Evolutionary conservation across 2,329 filamentous ascomycete species (phyloP), one percentile per base, ranked within the genome.

Genomic region (Phaeomoniella chlamydospora): DNA sequence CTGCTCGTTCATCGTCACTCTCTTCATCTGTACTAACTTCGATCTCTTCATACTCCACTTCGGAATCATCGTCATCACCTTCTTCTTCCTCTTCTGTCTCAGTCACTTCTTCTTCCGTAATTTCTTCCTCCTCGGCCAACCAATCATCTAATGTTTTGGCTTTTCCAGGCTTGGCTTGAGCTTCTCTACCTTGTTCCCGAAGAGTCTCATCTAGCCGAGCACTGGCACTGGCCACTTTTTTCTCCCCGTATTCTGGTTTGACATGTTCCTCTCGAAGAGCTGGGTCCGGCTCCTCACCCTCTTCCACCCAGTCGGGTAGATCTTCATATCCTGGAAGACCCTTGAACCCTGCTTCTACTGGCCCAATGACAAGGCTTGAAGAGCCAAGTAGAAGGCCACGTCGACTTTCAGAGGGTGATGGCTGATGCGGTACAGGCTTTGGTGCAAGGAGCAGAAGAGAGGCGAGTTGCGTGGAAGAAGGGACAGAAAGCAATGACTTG

Each of bases 101-200:
- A 4, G 67, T 68, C 2, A 65, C 67, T 15, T 70, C 67, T 6
- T 67, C 65, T 9, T 70, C 70, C 2, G 67, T 72, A n/a, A 67
- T 69, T 17, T 64, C 67, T 12, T 75, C 72, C 31, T 74, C 75
- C 49, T 85, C 81, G 3, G 79, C 85, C 38, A 96, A 65, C 87
- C 90, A 96, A 54, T 94, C 85, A 61, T 96, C 86, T 42, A 98
- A 61, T 14, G 79, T 84, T 69, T 93, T 94, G 29, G 74, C 74
- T 35, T 76, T 76, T 4, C 59, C 57, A 12, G 49, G 40, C 11
- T 44, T 48, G 5, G 43, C 40, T 4, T 41, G 34, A 44, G 42
- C 34, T 37, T 45, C 36, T 37, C 35, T 39, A 37, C 59, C 52
- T 43, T 62, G 59, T 34, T 62, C 58, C 35, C 50, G 55, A 4